These are phyloP conservation scores for Trebouxia sp. DNA, from an alignment of 139 green algal genomes.

Conservation along the genomic window DNA sequence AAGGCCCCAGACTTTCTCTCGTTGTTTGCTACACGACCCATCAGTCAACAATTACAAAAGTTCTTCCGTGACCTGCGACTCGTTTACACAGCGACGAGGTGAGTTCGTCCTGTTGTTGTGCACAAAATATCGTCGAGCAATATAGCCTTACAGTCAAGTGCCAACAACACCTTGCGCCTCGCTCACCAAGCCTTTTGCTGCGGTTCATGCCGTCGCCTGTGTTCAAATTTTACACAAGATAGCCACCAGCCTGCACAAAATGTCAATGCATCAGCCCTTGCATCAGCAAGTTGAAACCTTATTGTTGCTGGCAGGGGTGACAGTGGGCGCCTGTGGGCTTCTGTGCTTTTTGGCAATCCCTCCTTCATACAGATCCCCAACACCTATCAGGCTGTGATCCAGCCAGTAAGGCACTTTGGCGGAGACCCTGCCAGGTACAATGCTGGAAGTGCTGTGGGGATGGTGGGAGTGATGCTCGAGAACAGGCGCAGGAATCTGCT, in stretches of 20 bases:
- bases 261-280: too few relatives aligned
- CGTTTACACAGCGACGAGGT: background rate
- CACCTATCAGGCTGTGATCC: background rate
- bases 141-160: too few relatives aligned
- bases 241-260: too few relatives aligned
- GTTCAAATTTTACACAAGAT: too few relatives aligned
- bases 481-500: background rate
- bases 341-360: background rate
- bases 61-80: background rate
- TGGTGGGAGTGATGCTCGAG: background rate
- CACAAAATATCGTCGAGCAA: too few relatives aligned
- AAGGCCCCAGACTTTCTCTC: background rate
- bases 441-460: background rate
- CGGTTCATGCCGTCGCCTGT: too few relatives aligned
- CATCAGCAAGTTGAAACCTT: too few relatives aligned
- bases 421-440: background rate
- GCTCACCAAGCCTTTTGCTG: too few relatives aligned
- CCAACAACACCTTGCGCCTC: too few relatives aligned
- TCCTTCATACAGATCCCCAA: background rate
- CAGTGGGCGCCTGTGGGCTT: background rate
- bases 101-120: too few relatives aligned
- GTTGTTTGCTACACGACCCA: background rate
- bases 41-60: background rate
- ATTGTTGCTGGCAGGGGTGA: constrained; percentile 11
- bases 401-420: background rate